phyloP scores from a whole-genome alignment of 2,329 filamentous ascomycete species.

The Phialophora chinensis region DNA sequence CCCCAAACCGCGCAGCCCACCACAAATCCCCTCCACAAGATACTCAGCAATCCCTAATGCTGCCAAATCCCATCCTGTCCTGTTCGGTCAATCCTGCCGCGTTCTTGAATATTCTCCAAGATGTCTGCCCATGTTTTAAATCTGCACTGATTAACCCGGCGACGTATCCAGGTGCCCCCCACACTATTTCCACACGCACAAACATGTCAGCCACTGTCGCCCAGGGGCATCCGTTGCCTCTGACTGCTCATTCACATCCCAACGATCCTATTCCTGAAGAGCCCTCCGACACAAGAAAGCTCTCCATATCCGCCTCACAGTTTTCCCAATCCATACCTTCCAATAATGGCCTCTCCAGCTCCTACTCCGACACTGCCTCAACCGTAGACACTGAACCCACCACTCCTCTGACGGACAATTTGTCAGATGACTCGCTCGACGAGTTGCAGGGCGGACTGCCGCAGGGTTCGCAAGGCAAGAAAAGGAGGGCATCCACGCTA shows the following conservation, averaged over 20 bases:
- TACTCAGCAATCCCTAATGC: conserved; percentile 32
- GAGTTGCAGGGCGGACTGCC: conserved; percentile 25
- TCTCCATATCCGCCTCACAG: conserved; percentile 46
- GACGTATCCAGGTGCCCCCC: background rate
- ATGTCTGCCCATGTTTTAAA: conserved; percentile 3
- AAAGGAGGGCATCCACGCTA: conserved; percentile 54
- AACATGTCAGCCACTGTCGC: conserved; percentile 23
- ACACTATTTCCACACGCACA: conserved; percentile 1
- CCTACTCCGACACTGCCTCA: conserved; percentile 42
- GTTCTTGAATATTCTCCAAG: conserved; percentile 3
- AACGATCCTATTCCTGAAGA: conserved; percentile 57
- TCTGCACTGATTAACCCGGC: background rate
- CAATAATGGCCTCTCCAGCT: conserved; percentile 44
- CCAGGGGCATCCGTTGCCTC: conserved; percentile 31
- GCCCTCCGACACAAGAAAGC: conserved; percentile 47
- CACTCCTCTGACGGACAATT: conserved; percentile 50
- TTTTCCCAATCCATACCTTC: conserved; percentile 41
- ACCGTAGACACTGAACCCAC: conserved; percentile 48
- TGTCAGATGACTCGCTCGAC: conserved; percentile 44
- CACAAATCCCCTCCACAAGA: background rate
- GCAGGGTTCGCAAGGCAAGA: conserved; percentile 40
- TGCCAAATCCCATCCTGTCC: conserved; percentile 23
- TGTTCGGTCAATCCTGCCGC: background rate
- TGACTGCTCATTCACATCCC: conserved; percentile 52
- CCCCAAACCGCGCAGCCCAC: conserved; percentile 9